Evolutionary conservation across 345 rosid genomes (phyloP).

Genomic region (Citrus medica): DNA sequence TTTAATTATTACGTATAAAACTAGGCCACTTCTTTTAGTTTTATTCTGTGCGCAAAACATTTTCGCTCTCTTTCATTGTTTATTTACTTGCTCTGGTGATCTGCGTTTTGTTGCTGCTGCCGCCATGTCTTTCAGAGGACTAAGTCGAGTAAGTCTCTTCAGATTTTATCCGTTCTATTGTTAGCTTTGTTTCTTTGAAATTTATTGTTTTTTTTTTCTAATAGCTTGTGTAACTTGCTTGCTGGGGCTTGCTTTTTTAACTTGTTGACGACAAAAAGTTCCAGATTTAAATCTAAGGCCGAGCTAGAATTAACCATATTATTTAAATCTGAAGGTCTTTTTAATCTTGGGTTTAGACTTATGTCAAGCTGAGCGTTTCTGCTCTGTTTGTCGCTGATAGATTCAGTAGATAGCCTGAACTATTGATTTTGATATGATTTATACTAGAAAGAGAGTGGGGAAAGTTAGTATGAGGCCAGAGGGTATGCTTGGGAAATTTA

Average conservation of each 20-base stretch:
- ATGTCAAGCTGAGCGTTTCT: too few species aligned
- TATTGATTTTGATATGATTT: too few species aligned
- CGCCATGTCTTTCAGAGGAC: conserved; percentile 58
- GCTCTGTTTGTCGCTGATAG: too few species aligned
- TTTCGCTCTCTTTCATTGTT: neutral
- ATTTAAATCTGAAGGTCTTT: too few species aligned
- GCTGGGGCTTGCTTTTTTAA: too few species aligned
- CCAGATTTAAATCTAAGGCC: neutral
- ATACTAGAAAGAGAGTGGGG: neutral
- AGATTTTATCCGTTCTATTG: neutral
- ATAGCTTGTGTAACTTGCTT: neutral
- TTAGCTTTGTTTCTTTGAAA: neutral
- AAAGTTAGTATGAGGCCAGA: too few species aligned
- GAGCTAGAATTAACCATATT: neutral
- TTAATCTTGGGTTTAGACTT: too few species aligned
- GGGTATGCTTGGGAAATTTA: neutral
- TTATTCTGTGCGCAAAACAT: neutral
- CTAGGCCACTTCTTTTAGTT: neutral
- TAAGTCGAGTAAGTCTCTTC: conserved; percentile 36
- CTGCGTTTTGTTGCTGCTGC: neutral
- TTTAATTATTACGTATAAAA: neutral
- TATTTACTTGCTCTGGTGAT: neutral
- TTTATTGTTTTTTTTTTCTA: neutral
- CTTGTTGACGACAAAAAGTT: neutral
- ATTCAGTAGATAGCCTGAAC: too few species aligned